Percentiles rank a stretch among this genome's conserved stretches.
phyloP scores from a whole-genome alignment of 1,284 basidiomycete genomes.

The Ustilago crameri region DNA sequence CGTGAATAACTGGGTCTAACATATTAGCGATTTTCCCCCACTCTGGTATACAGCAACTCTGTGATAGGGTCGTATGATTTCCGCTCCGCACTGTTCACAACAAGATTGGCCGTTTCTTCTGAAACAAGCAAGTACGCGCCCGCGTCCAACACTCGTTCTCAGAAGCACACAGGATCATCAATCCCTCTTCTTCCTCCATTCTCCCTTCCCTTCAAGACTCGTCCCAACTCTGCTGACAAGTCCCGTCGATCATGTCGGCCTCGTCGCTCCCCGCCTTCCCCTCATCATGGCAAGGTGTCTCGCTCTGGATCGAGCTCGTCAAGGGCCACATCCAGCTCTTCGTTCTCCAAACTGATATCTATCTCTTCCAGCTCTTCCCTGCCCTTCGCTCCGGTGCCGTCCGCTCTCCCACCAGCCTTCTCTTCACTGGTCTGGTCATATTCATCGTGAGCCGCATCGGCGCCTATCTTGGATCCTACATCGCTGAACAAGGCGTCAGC shows the following conservation, averaged over 20 bases:
- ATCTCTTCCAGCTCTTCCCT: conserved; percentile 34
- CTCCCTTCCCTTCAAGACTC: background rate
- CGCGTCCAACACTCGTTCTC: background rate
- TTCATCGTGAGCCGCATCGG: conserved; percentile 25
- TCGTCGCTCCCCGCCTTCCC: background rate
- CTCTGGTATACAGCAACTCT: background rate
- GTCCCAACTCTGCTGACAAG: background rate
- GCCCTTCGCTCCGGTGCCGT: conserved; percentile 18
- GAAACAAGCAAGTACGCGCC: background rate
- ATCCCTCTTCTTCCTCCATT: background rate
- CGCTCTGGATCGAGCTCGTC: conserved; percentile 9
- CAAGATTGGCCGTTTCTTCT: background rate
- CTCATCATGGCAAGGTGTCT: background rate
- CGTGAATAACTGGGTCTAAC: too few relatives aligned
- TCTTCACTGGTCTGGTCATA: conserved; percentile 36
- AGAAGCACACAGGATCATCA: background rate
- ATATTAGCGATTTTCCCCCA: background rate
- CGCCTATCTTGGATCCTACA: conserved; percentile 4
- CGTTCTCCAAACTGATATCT: conserved; percentile 37
- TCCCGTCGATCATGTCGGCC: background rate
- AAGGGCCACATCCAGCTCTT: conserved; percentile 27
- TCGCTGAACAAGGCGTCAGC: conserved; percentile 27
- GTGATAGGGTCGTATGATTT: conserved; percentile 1
- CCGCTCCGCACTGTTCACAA: background rate
- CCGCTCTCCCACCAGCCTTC: conserved; percentile 31